Base-by-base conservation (phyloP, 805 yeast species). In the Metschnikowia lochheadii region DNA sequence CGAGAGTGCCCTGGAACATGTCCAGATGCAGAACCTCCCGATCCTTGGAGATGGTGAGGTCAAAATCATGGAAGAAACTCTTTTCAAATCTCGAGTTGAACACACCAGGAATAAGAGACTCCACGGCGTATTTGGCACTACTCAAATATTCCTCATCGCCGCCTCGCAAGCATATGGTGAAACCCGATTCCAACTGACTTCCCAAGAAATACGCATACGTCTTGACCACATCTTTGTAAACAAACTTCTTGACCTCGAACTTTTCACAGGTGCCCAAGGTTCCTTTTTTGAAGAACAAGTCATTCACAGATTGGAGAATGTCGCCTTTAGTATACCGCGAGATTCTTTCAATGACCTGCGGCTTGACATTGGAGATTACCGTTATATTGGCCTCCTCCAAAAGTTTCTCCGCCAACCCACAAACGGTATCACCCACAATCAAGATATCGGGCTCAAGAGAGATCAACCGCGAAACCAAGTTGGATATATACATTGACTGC, bases 151-250 rank as follows among this genome's bases (percentile, higher is more conserved):
- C 85, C 46, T 77, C 81, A 56, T 79, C 78, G 1, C 82, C 85
- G 2, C 98, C 99, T 49, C 98, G 73, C n/a, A 94, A 65, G 13
- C 88, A 72, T n/a, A 92, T 79, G 0, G 98, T 90, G 36, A 91
- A 84, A 0, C 99, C 99, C 0, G 84, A 67, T 38, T 79, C 80
- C 8, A 77, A 73, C 35, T 84, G 83, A 55, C 91, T 83, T 0
- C 97, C 98, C 1, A 84, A 79, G 49, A 94, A 78, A 56, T 81
- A 87, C n/a, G 89, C 76, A 61, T 85, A 88, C 0, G 95, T 82
- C 62, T 89, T 87, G 14, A 82, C 73, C 1, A 73, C 51, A 50
- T 81, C 76, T 4, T 80, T 77, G 61, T 73, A 79, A 2, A 82
- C 72, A 62, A 73, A 92, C 3, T 86, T 79, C 55, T 81, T 80